Evolutionary conservation across 352 stramenopile genomes (phyloP), one percentile per base, ranked within the genome.

Genomic region (Phytophthora lateralis): DNA sequence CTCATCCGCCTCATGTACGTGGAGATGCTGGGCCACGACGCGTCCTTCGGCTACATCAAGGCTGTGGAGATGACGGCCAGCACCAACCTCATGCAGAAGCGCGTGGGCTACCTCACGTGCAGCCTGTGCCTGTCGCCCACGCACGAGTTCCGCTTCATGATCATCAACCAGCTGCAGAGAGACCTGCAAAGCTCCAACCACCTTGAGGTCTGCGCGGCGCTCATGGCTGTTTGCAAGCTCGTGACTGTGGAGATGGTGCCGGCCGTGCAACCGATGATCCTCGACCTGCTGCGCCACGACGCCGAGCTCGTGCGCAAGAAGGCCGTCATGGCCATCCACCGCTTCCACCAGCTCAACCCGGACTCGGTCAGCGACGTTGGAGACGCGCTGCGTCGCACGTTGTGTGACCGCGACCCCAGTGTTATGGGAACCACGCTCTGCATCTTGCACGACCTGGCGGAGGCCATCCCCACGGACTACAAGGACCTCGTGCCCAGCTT

Each of bases 121-220:
- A 84, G 65, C 20, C 85, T 98, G 50, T 98, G 97, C 73, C 84
- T 99, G 17, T 97, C 91, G 17, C 98, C 98, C 3, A 97, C 98
- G 32, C 97, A 99, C 79, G 97, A 99, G 78, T 99, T 99, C 75
- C 90, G 98, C 54, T 99, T 99, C 84, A 99, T 99, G 98, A 96
- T 99, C 32, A 98, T 99, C 38, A 99, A 99, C 78, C 97, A 99
- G 81, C 90, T 99, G 75, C 97, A 99, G 85, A 77, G 91, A 65
- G 92, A 97, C 53, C 62, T 97, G 49, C 85, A 96, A 69, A 95
- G 82, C 34, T 88, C 82, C 30, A 97, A 97, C 70, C 86, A 97
- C 45, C 76, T 97, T 24, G 97, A 99, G 74, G 95, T 98, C 26
- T 97, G 92, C 63, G 93, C 97, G 14, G 97, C 97, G 45, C 80